These are phyloP conservation scores for Raphanus raphanistrum DNA, from an alignment of 345 rosid genomes.

Conservation along the genomic window DNA sequence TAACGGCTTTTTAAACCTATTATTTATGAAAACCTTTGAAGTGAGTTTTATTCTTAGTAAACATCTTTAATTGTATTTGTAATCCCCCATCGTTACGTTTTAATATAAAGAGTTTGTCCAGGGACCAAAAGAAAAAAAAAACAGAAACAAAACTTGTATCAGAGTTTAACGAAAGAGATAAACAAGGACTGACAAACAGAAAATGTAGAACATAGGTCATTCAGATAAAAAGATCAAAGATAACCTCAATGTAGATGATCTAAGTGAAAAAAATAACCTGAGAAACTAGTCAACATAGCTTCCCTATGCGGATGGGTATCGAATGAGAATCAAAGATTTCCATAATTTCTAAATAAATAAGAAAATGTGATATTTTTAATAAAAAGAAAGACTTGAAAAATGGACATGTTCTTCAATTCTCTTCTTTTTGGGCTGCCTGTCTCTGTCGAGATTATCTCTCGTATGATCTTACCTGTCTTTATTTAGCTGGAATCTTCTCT, in stretches of 20 bases:
- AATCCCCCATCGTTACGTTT: too few species aligned
- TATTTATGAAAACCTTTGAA: too few species aligned
- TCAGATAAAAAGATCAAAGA: neutral
- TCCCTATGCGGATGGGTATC: neutral
- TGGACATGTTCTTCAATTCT: slow-evolving; percentile 12
- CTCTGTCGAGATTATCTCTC: neutral
- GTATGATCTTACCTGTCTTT: slow-evolving; percentile 18
- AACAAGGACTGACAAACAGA: neutral
- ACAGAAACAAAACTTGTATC: neutral
- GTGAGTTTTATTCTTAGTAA: too few species aligned
- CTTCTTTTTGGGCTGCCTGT: slow-evolving; percentile 20
- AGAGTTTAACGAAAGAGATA: neutral
- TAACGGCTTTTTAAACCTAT: too few species aligned
- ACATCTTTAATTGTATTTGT: too few species aligned
- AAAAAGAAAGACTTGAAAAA: neutral
- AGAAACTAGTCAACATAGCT: neutral
- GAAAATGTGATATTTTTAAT: neutral
- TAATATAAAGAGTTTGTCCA: neutral
- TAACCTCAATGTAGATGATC: too few species aligned
- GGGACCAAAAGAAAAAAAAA: neutral
- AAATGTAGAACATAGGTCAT: neutral
- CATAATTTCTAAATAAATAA: neutral
- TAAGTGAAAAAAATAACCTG: neutral
- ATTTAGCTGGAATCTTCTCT: slow-evolving; percentile 31
- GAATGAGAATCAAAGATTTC: slow-evolving; percentile 2